A percentile compares a stretch with the other conserved stretches of the same genome.
Evolutionary conservation across 805 yeast genomes (phyloP).

Genomic region (Clavispora asparagi): DNA sequence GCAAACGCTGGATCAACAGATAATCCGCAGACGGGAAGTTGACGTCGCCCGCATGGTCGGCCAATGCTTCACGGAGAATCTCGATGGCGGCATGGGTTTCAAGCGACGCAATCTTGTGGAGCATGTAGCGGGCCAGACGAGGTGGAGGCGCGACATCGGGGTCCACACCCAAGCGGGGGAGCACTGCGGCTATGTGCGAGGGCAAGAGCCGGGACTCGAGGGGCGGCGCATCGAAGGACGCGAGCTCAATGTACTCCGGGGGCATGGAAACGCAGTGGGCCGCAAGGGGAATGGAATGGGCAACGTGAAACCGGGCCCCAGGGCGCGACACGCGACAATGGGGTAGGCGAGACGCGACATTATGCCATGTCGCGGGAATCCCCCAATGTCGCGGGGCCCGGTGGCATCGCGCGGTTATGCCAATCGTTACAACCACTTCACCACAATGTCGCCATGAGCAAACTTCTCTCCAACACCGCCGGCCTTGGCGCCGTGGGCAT

Average conservation of each 20-base stretch:
- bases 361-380: too few species aligned
- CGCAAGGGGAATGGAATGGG: not conserved
- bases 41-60: constrained; percentile 26
- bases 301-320: not conserved
- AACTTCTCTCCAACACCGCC: constrained; percentile 22
- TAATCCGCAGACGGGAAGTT: constrained; percentile 28
- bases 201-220: not conserved
- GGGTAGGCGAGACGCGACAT: too few species aligned
- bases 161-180: constrained; percentile 10
- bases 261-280: not conserved
- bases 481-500: constrained; percentile 36
- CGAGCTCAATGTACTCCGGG: constrained; percentile 1
- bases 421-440: constrained; percentile 1
- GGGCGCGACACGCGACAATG: not conserved
- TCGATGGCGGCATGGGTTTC: constrained; percentile 21
- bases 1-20: constrained; percentile 20
- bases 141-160: constrained; percentile 5
- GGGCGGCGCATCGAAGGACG: constrained; percentile 5
- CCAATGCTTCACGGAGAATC: constrained; percentile 30
- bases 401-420: not conserved
- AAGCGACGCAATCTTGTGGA: constrained; percentile 23
- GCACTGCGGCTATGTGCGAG: constrained; percentile 4
- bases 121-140: constrained; percentile 17
- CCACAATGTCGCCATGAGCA: constrained; percentile 19
- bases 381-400: not conserved